Evolutionary conservation across 805 yeast genomes (phyloP).

Genomic region (Middelhovenomyces tepae): DNA sequence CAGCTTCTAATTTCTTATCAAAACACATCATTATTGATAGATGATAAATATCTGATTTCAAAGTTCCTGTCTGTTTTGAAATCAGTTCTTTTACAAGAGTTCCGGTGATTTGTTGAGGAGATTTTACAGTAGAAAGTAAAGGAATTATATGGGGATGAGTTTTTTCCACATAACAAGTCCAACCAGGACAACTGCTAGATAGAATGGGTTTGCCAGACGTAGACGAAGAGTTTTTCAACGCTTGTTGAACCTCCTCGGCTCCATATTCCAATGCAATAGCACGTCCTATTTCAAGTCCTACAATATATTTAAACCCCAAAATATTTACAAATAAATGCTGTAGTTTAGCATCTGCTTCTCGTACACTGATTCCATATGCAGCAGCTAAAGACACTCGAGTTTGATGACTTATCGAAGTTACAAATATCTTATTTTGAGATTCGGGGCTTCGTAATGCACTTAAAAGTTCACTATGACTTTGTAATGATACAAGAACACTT

Average conservation of each 20-base stretch:
- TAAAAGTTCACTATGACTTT: slow-evolving; percentile 73
- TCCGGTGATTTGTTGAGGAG: slow-evolving; percentile 94
- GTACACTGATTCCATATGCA: slow-evolving; percentile 47
- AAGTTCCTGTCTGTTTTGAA: slow-evolving; percentile 27
- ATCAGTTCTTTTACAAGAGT: slow-evolving; percentile 51
- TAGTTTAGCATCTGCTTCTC: slow-evolving; percentile 52
- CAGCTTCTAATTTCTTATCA: slow-evolving; percentile 92
- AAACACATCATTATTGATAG: slow-evolving; percentile 93
- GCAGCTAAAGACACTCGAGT: slow-evolving; percentile 72
- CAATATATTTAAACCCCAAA: slow-evolving; percentile 64
- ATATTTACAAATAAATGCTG: slow-evolving; percentile 46
- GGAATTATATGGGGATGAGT: slow-evolving; percentile 83
- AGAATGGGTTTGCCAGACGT: slow-evolving; percentile 39
- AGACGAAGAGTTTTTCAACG: not conserved
- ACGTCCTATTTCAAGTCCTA: slow-evolving; percentile 81
- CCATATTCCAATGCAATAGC: slow-evolving; percentile 48
- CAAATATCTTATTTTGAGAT: slow-evolving; percentile 37
- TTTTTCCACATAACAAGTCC: slow-evolving; percentile 92
- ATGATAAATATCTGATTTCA: slow-evolving; percentile 49
- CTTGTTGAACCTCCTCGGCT: slow-evolving; percentile 33
- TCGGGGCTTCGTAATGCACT: slow-evolving; percentile 40
- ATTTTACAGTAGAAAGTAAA: slow-evolving; percentile 60
- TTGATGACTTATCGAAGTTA: slow-evolving; percentile 78
- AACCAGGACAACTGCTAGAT: slow-evolving; percentile 86
- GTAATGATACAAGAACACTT: slow-evolving; percentile 83